Base-by-base conservation (phyloP, 345 rosid genomes). In the Eutrema yunnanense region DNA sequence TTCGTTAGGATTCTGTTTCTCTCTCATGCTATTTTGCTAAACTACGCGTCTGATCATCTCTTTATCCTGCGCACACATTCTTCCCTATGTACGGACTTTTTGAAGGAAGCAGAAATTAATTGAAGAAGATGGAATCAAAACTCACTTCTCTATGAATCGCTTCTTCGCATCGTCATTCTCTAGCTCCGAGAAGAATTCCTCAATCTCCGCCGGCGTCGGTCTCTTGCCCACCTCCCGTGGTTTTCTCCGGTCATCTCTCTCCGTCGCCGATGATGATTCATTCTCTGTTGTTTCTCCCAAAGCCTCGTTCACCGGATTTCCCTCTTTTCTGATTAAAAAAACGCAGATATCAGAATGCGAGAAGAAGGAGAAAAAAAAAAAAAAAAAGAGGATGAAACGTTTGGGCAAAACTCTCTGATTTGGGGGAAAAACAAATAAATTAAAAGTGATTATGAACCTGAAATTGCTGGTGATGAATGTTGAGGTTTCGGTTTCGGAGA, bases 81-180 rank as follows among this genome's bases (percentile, higher is more conserved):
- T 27, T 62, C 60, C 19, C 49, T 11, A 9, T 16, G 51, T 43
- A 70, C 69, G 79, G 72, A 65, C 59, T 37, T 26, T 26, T 42
- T 41, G 2, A 36, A 47, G 16, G 34, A 68, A 32, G 30, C 13
- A 27, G 43, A 68, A 5, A 42, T 1, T 56, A 5, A 42, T 1
- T 56, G 46, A 9, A 12, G 46, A 9, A 9, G 37, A 30, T 2
- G 32, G 9, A 38, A 10, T 2, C 9, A 11, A 7, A 2, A 73
- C 88, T 83, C 62, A 87, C 91, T 85, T 87, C 26, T 80, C 85
- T 9, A 74, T 70, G 66, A 87, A 87, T 78, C 75, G 75, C 46
- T 79, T 79, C 78, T 77, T 82, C 3, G 42, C 48, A 46, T 80
- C 79, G 7, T 79, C 34, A 26, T 69, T 16, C 80, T 83, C 88